phyloP scores from a whole-genome alignment of 768 basidiomycete species.

The Chalciporus chontae region DNA sequence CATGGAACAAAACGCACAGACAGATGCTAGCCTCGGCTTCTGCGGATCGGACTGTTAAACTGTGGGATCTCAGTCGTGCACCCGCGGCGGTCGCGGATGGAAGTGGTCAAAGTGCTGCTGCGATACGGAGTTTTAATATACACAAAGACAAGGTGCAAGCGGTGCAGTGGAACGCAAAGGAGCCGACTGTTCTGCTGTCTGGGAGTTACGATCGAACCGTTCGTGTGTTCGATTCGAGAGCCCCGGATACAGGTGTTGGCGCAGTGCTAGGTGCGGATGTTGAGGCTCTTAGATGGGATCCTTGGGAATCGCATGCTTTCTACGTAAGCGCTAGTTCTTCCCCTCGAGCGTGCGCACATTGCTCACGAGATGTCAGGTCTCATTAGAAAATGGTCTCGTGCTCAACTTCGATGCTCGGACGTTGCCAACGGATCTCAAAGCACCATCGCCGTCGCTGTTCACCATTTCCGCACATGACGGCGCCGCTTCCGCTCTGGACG shows the following conservation, averaged over 20 bases:
- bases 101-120: constrained; percentile 40
- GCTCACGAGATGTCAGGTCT: constrained; percentile 54
- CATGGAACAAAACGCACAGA: constrained; percentile 90
- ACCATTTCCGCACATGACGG: constrained; percentile 94
- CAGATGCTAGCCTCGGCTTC: constrained; percentile 89
- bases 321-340: constrained; percentile 53
- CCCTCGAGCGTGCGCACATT: neutral
- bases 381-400: constrained; percentile 91
- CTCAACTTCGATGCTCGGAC: constrained; percentile 89
- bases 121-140: constrained; percentile 80
- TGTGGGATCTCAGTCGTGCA: constrained; percentile 89
- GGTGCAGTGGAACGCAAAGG: constrained; percentile 90
- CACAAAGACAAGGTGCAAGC: constrained; percentile 96
- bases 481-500: constrained; percentile 81
- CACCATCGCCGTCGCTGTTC: constrained; percentile 70
- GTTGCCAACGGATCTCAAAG: constrained; percentile 63
- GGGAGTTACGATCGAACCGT: constrained; percentile 95
- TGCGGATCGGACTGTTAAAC: constrained; percentile 93
- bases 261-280: constrained; percentile 88
- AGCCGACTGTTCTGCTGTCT: constrained; percentile 86
- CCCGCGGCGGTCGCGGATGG: constrained; percentile 48
- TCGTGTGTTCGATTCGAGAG: constrained; percentile 88
- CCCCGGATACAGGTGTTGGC: constrained; percentile 79
- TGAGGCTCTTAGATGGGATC: constrained; percentile 93
- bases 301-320: constrained; percentile 84